These are phyloP conservation scores for Scheffersomyces insectosa DNA, from an alignment of 1,139 yeast genomes.

Conservation along the genomic window DNA sequence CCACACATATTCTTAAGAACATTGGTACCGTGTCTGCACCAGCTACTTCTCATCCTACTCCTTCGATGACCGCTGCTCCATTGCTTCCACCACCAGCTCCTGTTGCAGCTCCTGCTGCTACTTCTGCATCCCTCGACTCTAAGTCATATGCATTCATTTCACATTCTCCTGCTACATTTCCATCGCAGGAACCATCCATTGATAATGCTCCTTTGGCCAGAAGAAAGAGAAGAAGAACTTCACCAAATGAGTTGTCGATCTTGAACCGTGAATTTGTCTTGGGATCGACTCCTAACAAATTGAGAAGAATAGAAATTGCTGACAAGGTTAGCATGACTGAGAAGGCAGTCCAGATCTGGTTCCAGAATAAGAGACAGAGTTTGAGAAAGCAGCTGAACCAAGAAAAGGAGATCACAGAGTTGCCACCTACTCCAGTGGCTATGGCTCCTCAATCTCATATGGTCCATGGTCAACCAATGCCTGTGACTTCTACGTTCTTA, in stretches of 20 bases:
- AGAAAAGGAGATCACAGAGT: conserved; percentile 46
- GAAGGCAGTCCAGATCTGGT: conserved; percentile 97
- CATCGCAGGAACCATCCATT: conserved; percentile 78
- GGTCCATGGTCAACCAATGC: neutral
- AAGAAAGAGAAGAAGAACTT: conserved; percentile 92
- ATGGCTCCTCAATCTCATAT: conserved; percentile 8
- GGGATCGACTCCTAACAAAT: conserved; percentile 81
- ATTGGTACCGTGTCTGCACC: conserved; percentile 3
- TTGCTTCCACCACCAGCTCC: conserved; percentile 1
- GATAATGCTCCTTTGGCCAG: conserved; percentile 91
- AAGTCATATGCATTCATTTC: conserved; percentile 84
- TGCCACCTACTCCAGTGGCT: conserved; percentile 39
- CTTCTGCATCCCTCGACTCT: conserved; percentile 12
- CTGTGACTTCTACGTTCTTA: neutral
- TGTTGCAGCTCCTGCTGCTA: neutral
- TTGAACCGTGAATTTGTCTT: conserved; percentile 74
- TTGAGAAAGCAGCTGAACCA: conserved; percentile 52
- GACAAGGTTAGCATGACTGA: conserved; percentile 85
- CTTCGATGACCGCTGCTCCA: conserved; percentile 1
- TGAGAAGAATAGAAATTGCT: conserved; percentile 75
- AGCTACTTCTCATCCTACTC: conserved; percentile 1
- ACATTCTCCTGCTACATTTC: conserved; percentile 86
- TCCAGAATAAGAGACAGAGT: conserved; percentile 91
- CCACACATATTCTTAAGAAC: neutral
- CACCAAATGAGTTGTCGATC: conserved; percentile 79